Base-by-base conservation (phyloP, 106 monocot species). In the Chionographis japonica region DNA sequence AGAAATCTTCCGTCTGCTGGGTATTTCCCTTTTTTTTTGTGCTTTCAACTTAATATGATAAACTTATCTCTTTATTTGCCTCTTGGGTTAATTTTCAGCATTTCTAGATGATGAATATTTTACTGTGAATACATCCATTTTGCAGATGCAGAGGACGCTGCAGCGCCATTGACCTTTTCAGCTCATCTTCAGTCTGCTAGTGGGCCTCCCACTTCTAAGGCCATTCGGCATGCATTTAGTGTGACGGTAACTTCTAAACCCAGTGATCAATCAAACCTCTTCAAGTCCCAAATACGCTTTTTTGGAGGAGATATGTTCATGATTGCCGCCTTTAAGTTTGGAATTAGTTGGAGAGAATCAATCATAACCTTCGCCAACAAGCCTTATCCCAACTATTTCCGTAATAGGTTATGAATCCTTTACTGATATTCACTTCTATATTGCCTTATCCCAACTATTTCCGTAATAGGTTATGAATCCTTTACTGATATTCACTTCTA, bases 1-100 rank as follows among this genome's bases (percentile, higher is more conserved):
- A 15, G 69, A 82, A 36, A 70, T 46, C 74, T 81, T 75, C 60
- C 86, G 76, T 68, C 58, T 79, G 19, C 37, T 76, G 55, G 84
- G 84, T 87, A 91, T 37, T 3, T 68, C 27, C 17, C 17, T 67
- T 40, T 16, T 18, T 60, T n/a, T 13, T 66, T 56, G 14, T 42
- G 52, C 13, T 15, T 69, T 15, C 12, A 11, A 50, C 8, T 66
- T 17, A 40, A 51, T 63, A 9, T 62, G 51, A 17, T 15, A 18
- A 12, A 38, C 18, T 27, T 52, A 18, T 56, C 10, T 58, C 42
- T 18, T 54, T 4, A n/a, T 55, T 19, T 38, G 6, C 37, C 9
- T 10, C 36, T 37, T 20, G 6, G 2, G 7, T 52, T n/a, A 37
- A 5, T 7, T 50, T 63, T 54, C 13, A 41, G 56, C 14, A 57